These are phyloP conservation scores for Verticillium nonalfalfae DNA, from an alignment of 2,329 filamentous ascomycete genomes.

Conservation along the genomic window DNA sequence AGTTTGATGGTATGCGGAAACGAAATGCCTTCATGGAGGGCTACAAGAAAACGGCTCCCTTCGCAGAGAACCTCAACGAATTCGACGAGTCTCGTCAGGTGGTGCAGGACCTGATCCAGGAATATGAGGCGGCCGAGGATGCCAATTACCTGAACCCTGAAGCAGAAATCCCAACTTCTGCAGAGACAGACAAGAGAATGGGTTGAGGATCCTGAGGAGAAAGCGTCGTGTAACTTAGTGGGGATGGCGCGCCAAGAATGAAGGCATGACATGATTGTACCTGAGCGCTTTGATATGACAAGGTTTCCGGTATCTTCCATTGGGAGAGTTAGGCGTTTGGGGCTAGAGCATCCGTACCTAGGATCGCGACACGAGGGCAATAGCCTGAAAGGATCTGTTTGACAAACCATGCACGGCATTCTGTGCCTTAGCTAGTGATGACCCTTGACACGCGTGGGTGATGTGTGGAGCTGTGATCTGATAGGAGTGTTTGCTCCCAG, in stretches of 20 bases:
- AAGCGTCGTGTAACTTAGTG: not conserved
- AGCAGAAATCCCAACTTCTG: constrained; percentile 44
- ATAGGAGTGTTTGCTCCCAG: constrained; percentile 4
- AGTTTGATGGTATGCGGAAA: constrained; percentile 92
- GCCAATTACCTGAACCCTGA: constrained; percentile 83
- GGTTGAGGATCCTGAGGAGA: constrained; percentile 18
- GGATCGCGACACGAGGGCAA: constrained; percentile 2
- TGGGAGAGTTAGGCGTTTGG: constrained; percentile 6
- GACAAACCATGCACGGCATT: not conserved
- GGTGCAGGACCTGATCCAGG: constrained; percentile 81
- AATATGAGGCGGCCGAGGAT: constrained; percentile 93
- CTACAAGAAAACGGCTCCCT: constrained; percentile 94
- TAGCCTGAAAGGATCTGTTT: not conserved
- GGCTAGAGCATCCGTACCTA: not conserved
- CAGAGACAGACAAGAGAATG: constrained; percentile 46
- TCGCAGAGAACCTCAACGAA: constrained; percentile 84
- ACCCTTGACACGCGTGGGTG: not conserved
- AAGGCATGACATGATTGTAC: not conserved
- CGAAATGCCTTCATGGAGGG: constrained; percentile 94
- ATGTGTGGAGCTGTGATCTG: not conserved
- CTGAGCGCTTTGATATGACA: not conserved
- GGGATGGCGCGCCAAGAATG: not conserved
- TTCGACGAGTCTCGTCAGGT: constrained; percentile 94
- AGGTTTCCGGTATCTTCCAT: not conserved
- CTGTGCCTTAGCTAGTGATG: not conserved